Evolutionary conservation across 768 basidiomycete species (phyloP).

Genomic region (Leccinum disarticulatum): DNA sequence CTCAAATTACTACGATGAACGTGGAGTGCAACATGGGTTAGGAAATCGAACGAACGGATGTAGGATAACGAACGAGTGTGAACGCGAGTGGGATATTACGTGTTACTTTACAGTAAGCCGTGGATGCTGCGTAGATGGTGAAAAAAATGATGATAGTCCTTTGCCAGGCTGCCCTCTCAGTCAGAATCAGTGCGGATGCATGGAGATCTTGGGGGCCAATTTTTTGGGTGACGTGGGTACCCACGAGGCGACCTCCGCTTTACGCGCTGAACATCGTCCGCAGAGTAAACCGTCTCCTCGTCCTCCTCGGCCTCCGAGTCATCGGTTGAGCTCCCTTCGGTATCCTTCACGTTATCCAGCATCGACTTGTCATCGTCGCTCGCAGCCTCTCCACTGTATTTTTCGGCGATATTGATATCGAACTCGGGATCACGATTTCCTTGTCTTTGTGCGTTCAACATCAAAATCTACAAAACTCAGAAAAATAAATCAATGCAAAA

Average conservation of each 20-base stretch:
- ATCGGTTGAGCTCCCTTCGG: constrained; percentile 30
- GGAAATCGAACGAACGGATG: constrained; percentile 14
- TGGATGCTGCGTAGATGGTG: background rate
- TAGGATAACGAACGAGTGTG: constrained; percentile 22
- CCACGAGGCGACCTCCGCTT: background rate
- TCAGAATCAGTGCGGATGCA: no score
- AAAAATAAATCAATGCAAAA: background rate
- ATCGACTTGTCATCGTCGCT: background rate
- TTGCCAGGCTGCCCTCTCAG: background rate
- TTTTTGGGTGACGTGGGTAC: background rate
- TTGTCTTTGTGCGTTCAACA: constrained; percentile 73
- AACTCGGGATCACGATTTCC: constrained; percentile 27
- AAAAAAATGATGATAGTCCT: background rate
- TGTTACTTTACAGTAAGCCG: no score
- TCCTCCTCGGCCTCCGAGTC: constrained; percentile 2
- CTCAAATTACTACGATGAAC: background rate
- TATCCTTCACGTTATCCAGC: constrained; percentile 35
- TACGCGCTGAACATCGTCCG: constrained; percentile 17
- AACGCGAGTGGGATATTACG: background rate
- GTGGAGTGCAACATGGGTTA: constrained; percentile 1
- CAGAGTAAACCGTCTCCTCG: constrained; percentile 12
- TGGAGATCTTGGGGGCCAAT: no score
- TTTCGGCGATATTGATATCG: constrained; percentile 18
- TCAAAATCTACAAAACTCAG: constrained; percentile 58
- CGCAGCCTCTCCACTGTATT: constrained; percentile 12